phyloP scores from a whole-genome alignment of 306 rosid species.

The Trifolium repens region DNA sequence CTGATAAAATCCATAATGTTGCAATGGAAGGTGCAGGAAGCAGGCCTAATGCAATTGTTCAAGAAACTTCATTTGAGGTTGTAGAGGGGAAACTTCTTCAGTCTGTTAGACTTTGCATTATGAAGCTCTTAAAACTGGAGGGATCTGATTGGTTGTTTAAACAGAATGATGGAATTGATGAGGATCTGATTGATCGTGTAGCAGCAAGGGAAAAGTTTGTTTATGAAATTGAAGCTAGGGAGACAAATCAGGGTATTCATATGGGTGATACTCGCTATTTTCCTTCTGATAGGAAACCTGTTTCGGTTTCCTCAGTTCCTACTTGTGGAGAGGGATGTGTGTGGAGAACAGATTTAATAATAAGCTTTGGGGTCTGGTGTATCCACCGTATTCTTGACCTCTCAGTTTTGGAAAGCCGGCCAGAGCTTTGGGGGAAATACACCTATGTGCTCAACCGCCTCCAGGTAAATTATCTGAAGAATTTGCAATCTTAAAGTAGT shows the following conservation, averaged over 20 bases:
- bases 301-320: constrained; percentile 72
- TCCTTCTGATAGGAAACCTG: constrained; percentile 59
- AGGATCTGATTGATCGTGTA: constrained; percentile 86
- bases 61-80: constrained; percentile 57
- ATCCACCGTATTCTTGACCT: constrained; percentile 91
- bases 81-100: constrained; percentile 80
- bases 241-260: constrained; percentile 51
- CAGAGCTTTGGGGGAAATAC: constrained; percentile 98
- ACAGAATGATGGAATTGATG: constrained; percentile 90
- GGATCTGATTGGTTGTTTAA: constrained; percentile 93
- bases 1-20: constrained; percentile 51
- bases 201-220: constrained; percentile 87
- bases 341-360: constrained; percentile 78
- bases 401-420: constrained; percentile 94
- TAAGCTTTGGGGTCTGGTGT: constrained; percentile 99
- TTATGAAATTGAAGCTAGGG: constrained; percentile 78
- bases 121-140: constrained; percentile 81
- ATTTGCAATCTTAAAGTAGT: constrained; percentile 9
- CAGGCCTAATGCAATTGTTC: constrained; percentile 49
- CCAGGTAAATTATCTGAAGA: constrained; percentile 68
- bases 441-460: constrained; percentile 93
- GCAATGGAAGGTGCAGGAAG: constrained; percentile 55
- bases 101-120: constrained; percentile 78
- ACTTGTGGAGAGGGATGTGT: constrained; percentile 92
- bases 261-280: constrained; percentile 56